These are phyloP conservation scores for Gossypium longicalyx DNA, from an alignment of 345 rosid genomes.

Conservation along the genomic window DNA sequence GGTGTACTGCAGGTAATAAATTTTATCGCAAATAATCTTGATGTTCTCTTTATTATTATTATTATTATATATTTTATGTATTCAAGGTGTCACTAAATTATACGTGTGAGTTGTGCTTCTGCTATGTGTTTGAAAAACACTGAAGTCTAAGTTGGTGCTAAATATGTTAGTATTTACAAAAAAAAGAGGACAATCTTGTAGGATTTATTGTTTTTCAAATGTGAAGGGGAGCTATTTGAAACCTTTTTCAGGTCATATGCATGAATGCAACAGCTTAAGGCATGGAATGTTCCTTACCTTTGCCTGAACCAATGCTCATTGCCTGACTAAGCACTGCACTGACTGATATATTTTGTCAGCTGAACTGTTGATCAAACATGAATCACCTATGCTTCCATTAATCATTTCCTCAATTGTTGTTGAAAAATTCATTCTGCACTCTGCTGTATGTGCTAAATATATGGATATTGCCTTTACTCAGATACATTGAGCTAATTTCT, in stretches of 20 bases:
- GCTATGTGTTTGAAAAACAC: background rate
- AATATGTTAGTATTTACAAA: background rate
- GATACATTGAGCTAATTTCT: slow-evolving; percentile 1
- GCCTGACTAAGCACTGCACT: background rate
- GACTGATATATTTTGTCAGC: background rate
- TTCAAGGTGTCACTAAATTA: background rate
- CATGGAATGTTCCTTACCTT: background rate
- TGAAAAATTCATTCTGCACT: background rate
- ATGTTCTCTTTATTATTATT: background rate
- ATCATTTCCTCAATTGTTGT: background rate
- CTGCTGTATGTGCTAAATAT: background rate
- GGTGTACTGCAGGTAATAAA: slow-evolving; percentile 52
- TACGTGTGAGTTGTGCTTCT: background rate
- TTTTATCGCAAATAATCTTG: background rate
- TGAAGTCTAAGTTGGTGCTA: background rate
- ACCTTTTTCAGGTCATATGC: background rate
- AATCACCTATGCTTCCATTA: background rate
- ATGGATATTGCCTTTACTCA: background rate
- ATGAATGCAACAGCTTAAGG: background rate
- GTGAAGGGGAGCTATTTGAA: background rate
- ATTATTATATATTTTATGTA: background rate
- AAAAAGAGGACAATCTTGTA: background rate
- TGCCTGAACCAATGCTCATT: background rate
- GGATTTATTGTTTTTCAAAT: background rate
- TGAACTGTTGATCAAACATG: background rate